Evolutionary conservation across 768 basidiomycete species (phyloP), one percentile per base, ranked within the genome.

Genomic region (Cystofilobasidium capitatum): DNA sequence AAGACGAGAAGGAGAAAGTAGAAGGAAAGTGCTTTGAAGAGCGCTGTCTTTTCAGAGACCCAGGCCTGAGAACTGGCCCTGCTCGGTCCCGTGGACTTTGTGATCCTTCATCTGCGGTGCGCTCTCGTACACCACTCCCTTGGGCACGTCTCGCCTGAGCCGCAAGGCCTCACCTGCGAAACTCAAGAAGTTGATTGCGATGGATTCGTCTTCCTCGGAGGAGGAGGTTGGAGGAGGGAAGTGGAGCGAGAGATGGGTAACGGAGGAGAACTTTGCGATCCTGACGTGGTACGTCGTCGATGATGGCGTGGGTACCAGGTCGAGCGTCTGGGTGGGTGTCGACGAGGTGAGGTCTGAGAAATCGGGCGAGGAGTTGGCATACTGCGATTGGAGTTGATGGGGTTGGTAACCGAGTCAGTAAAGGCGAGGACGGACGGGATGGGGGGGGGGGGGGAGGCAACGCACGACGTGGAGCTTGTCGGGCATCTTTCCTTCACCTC

Each of bases 291-390:
- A 66, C 10, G 65, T 29, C 17, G 59, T 54, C 10, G 65, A 29
- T 6, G 35, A n/a, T 6, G 65, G 36, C 16, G 58, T 60, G 10
- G 57, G 36, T 10, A 60, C 65, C 24, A 68, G 44, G 29, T 54
- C 31, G 61, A 68, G 58, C 0, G 66, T 54, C 54, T 68, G 66
- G 5, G 66, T 68, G 7, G 66, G 66, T 20, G 51, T 35, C 26
- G 55, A 37, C 1, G 54, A 54, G 14, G 39, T 10, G 3, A 68
- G 61, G 24, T 68, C 66, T 2, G 66, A 63, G 36, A 68, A 68
- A 54, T 68, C 66, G 9, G 66, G 66, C 14, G 61, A 62, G 33
- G 60, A 26, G 61, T 68, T 68, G 60, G 66, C 66, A 42, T 68
- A 68, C 66, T 68, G 66, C 40, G 17, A 35, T 2, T 20, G 37